Evolutionary conservation across 768 basidiomycete genomes (phyloP).

Genomic region (Pleurotus platypus): DNA sequence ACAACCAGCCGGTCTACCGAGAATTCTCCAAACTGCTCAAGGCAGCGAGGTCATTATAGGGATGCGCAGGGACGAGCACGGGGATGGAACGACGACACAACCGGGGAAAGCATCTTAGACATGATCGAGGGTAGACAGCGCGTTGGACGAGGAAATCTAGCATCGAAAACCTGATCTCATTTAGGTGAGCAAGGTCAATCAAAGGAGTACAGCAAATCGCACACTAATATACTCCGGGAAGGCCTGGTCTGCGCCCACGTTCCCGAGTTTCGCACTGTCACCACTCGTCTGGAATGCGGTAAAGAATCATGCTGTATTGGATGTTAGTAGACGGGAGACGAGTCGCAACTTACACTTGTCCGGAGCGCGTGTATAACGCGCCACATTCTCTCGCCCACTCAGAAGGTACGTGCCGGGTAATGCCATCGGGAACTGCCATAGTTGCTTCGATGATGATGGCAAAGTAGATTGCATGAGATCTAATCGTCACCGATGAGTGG

Average conservation of each 20-base stretch:
- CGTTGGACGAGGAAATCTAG: background rate
- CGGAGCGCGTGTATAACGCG: constrained; percentile 7
- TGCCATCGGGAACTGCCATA: constrained; percentile 5
- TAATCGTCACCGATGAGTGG: background rate
- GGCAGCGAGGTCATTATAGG: background rate
- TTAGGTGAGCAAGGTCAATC: background rate
- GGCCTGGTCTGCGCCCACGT: background rate
- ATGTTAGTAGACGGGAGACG: too few species aligned
- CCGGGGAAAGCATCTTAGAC: background rate
- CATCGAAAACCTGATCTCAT: constrained; percentile 4
- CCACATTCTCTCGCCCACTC: constrained; percentile 3
- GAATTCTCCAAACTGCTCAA: background rate
- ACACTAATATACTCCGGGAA: background rate
- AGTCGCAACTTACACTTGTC: constrained; percentile 4
- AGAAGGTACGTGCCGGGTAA: background rate
- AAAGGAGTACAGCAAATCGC: background rate
- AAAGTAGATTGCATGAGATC: background rate
- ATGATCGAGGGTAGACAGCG: too few species aligned
- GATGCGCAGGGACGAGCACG: background rate
- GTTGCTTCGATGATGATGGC: background rate
- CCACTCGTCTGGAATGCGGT: background rate
- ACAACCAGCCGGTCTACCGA: background rate
- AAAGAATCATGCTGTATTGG: background rate
- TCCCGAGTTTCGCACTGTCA: background rate
- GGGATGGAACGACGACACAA: background rate